Base-by-base conservation (phyloP, 768 basidiomycete genomes). In the Agaricus bisporus region DNA sequence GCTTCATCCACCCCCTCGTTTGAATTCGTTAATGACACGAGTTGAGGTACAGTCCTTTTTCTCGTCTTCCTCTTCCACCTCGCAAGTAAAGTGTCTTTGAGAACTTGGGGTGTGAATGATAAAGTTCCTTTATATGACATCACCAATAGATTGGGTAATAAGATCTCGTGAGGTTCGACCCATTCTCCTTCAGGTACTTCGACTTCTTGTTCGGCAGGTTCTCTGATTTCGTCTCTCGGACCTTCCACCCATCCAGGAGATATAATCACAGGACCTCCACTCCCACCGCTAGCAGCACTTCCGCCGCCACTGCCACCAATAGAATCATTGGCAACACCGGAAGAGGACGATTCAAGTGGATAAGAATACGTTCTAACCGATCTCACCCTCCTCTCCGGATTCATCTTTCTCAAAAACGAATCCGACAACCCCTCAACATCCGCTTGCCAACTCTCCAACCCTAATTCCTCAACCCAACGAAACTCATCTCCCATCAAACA, bases 381-480 rank as follows among this genome's bases (percentile, higher is more conserved):
- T n/a, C 53, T 47, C 18, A 54, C 26, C 38, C 53, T 48, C 29
- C 53, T 41, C 41, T 54, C 46, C 45, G 53, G 53, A 42, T 54
- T 54, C 53, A 54, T 54, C 39, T 29, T 48, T 7, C 32, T 18
- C 47, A 54, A 42, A 48, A 54, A 54, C 46, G 7, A 12, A 43
- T 54, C 41, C 46, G 53, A 54, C 22, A 54, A 20, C 14, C 53
- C 53, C 36, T 48, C 53, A 4, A 54, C 53, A 28, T 54, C 39
- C 17, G 20, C 47, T 20, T 54, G 53, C 53, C 53, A 54, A 36
- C 53, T 54, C 47, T 54, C 53, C 46, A 54, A 54, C 17, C 38
- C 28, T 6, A 54, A 3, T 17, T 54, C 53, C 26, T 54, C 46
- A 5, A 54, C n/a, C 28, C 29, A 26, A 3, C 41, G 14, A 25